These are phyloP conservation scores for Gnomoniopsis smithogilvyi DNA, from an alignment of 2,329 filamentous ascomycete species.

Conservation along the genomic window DNA sequence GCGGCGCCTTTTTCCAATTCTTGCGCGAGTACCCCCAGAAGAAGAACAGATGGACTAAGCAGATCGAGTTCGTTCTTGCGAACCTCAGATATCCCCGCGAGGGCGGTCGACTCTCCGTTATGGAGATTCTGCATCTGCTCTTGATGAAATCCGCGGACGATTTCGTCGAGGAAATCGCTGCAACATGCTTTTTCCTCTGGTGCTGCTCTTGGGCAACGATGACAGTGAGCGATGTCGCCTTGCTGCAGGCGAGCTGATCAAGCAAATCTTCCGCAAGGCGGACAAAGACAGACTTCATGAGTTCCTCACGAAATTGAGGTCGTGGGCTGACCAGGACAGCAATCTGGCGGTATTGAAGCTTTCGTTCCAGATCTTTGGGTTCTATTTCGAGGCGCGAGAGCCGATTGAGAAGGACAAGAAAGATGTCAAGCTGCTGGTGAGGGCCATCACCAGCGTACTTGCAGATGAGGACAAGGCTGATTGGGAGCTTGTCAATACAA, in stretches of 20 bases:
- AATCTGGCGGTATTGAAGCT: conserved; percentile 69
- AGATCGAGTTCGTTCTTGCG: conserved; percentile 81
- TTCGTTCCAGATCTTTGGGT: conserved; percentile 75
- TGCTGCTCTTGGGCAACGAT: conserved; percentile 85
- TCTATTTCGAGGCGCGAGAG: conserved; percentile 73
- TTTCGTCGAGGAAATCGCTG: conserved; percentile 76
- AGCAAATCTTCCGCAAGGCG: conserved; percentile 75
- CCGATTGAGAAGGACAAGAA: conserved; percentile 58
- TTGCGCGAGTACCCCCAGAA: conserved; percentile 91
- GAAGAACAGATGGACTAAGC: conserved; percentile 83
- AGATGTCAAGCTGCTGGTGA: conserved; percentile 63
- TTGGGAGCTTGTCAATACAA: conserved; percentile 71
- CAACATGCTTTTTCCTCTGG: conserved; percentile 81
- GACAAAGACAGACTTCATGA: conserved; percentile 68
- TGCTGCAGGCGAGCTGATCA: conserved; percentile 75
- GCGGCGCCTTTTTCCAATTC: conserved; percentile 91
- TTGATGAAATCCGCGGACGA: conserved; percentile 80
- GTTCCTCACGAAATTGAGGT: conserved; percentile 67
- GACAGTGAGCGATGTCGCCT: conserved; percentile 81
- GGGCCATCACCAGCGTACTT: conserved; percentile 51
- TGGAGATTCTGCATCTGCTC: conserved; percentile 87
- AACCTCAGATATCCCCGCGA: conserved; percentile 90
- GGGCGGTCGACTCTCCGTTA: conserved; percentile 84
- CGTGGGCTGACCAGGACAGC: conserved; percentile 73
- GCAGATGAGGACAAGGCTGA: conserved; percentile 54